Conservation (phyloP, 2,329 filamentous ascomycete species). For the Hawksworthiomyces lignivorus region DNA sequence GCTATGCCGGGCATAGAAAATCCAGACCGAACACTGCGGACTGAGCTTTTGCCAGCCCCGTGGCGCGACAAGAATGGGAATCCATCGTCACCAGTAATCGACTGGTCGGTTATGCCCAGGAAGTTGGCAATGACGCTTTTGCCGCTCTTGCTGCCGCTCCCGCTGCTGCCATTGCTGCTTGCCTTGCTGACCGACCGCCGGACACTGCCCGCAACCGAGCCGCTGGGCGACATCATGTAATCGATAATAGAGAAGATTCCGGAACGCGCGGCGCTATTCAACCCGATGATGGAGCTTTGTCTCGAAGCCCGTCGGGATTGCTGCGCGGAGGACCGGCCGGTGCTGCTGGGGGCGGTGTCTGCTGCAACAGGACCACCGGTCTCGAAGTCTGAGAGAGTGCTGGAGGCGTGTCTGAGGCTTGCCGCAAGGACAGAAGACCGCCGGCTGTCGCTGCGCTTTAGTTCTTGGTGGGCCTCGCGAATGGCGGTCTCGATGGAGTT, state of each 20-base stretch:
- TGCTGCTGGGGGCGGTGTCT: constrained; percentile 7
- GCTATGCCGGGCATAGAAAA: constrained; percentile 49
- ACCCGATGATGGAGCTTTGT: constrained; percentile 57
- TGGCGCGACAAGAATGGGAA: constrained; percentile 37
- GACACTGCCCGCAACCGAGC: constrained; percentile 51
- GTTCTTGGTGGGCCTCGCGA: constrained; percentile 60
- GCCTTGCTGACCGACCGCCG: constrained; percentile 49
- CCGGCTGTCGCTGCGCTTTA: constrained; percentile 62
- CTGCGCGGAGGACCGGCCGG: not conserved
- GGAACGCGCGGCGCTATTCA: constrained; percentile 57
- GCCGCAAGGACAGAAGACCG: constrained; percentile 54
- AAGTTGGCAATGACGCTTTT: no score
- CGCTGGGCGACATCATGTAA: constrained; percentile 59
- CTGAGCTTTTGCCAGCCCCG: constrained; percentile 47
- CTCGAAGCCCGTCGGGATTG: constrained; percentile 21
- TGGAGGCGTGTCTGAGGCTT: constrained; percentile 25
- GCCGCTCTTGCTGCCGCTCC: not conserved
- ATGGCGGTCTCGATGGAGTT: constrained; percentile 75
- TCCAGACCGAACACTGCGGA: constrained; percentile 41
- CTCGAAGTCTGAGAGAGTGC: not conserved
- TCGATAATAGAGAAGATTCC: constrained; percentile 64
- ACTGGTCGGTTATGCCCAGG: constrained; percentile 2
- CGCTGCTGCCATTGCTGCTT: constrained; percentile 26
- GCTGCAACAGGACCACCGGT: constrained; percentile 9
- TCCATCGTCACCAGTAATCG: constrained; percentile 23